These are phyloP conservation scores for Escallonia rubra DNA, from an alignment of 129 eudicot species.

Conservation along the genomic window DNA sequence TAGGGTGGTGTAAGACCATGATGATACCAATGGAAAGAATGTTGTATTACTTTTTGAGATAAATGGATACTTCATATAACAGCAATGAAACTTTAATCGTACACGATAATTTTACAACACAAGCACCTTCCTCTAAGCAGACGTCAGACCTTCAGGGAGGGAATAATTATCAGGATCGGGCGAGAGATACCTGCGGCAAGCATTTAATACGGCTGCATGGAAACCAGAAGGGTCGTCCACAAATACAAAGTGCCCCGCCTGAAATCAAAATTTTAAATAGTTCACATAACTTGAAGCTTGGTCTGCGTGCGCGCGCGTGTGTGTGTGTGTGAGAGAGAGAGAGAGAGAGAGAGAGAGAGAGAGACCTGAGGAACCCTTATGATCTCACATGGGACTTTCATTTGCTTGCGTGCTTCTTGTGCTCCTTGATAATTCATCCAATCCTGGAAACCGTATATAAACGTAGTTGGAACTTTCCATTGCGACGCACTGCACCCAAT, in stretches of 20 bases:
- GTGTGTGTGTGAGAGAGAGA: too few species aligned
- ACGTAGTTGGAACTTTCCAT: conserved; percentile 94
- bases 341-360: background rate
- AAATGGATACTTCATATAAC: background rate
- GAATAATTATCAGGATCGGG: conserved; percentile 32
- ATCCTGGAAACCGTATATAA: conserved; percentile 80
- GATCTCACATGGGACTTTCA: conserved; percentile 92
- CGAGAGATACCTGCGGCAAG: conserved; percentile 56
- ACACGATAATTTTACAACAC: background rate
- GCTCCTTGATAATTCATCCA: conserved; percentile 97
- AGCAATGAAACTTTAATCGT: background rate
- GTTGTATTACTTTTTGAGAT: background rate
- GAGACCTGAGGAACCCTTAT: conserved; percentile 87
- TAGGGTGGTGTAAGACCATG: background rate
- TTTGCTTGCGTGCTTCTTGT: conserved; percentile 74
- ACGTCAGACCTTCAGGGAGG: conserved; percentile 63
- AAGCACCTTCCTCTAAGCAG: conserved; percentile 19
- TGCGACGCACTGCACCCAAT: conserved; percentile 64
- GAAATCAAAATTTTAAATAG: conserved; percentile 8
- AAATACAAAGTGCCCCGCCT: conserved; percentile 80
- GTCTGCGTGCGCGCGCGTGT: too few species aligned
- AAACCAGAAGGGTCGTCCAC: conserved; percentile 72
- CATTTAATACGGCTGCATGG: conserved; percentile 69
- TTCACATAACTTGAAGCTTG: background rate
- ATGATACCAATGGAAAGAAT: conserved; percentile 3